Evolutionary conservation across 2,329 filamentous ascomycete genomes (phyloP).

Genomic region (Calonectria naviculata): DNA sequence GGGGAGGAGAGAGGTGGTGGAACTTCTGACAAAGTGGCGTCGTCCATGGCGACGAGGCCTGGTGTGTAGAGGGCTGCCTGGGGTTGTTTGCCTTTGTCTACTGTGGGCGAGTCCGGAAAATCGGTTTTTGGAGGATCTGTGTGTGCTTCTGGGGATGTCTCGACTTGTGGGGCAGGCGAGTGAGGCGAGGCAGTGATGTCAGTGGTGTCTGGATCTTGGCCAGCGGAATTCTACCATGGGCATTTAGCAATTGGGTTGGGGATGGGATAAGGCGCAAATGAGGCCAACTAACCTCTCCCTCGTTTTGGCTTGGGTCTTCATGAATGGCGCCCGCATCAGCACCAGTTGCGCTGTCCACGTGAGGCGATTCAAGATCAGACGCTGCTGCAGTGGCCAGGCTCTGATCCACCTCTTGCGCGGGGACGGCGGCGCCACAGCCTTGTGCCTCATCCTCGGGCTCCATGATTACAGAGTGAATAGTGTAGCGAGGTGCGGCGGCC

Average conservation of each 20-base stretch:
- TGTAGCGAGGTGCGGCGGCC: background rate
- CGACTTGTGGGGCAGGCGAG: slow-evolving; percentile 5
- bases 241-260: slow-evolving; percentile 5
- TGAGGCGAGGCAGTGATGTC: slow-evolving; percentile 11
- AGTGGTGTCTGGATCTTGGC: background rate
- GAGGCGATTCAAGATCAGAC: slow-evolving; percentile 9
- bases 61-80: background rate
- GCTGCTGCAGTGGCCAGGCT: background rate
- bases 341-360: background rate
- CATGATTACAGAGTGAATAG: slow-evolving; percentile 14
- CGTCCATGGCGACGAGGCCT: background rate
- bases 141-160: slow-evolving; percentile 1
- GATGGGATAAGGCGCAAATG: background rate
- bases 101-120: background rate
- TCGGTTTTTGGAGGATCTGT: background rate
- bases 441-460: slow-evolving; percentile 8
- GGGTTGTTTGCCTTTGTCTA: background rate
- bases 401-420: slow-evolving; percentile 13
- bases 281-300: slow-evolving; percentile 13
- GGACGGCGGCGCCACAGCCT: background rate
- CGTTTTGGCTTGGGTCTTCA: background rate
- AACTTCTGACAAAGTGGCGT: background rate
- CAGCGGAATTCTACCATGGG: background rate
- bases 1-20: background rate
- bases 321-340: background rate